Percentiles rank a stretch among this genome's conserved stretches.
Evolutionary conservation across 495 filamentous ascomycete species (phyloP).

Genomic region (Talaromyces trachyspermus): DNA sequence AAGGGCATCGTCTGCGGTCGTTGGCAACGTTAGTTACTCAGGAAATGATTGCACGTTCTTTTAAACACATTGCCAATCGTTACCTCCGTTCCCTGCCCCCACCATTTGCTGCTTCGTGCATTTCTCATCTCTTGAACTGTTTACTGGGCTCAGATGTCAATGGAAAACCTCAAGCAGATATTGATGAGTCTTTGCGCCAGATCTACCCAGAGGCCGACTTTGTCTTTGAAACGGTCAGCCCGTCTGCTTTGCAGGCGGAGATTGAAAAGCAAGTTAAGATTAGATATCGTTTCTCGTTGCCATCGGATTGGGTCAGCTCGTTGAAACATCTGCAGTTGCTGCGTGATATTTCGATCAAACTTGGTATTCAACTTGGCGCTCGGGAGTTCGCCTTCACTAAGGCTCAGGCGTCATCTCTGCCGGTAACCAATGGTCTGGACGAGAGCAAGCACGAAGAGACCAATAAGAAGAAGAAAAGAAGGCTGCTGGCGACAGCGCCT

Average conservation of each 20-base stretch:
- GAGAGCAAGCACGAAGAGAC: constrained; percentile 33
- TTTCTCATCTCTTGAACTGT: constrained; percentile 91
- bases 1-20: constrained; percentile 66
- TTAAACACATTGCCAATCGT: constrained; percentile 83
- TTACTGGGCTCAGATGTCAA: constrained; percentile 76
- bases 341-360: constrained; percentile 80
- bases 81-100: constrained; percentile 76
- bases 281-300: constrained; percentile 70
- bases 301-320: constrained; percentile 54
- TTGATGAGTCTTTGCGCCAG: constrained; percentile 63
- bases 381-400: constrained; percentile 72
- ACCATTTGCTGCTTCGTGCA: constrained; percentile 64
- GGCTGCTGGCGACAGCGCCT: constrained; percentile 40
- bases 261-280: constrained; percentile 63
- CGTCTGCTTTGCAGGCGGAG: constrained; percentile 59
- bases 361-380: constrained; percentile 80
- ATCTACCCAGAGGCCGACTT: constrained; percentile 82
- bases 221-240: constrained; percentile 67
- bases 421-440: constrained; percentile 34
- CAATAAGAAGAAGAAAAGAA: constrained; percentile 75
- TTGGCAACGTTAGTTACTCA: constrained; percentile 69
- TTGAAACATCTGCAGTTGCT: constrained; percentile 75
- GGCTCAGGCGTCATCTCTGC: constrained; percentile 28
- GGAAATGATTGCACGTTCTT: constrained; percentile 88
- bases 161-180: constrained; percentile 62